phyloP scores from a whole-genome alignment of 768 basidiomycete species.

The Kondoa subrosea region DNA sequence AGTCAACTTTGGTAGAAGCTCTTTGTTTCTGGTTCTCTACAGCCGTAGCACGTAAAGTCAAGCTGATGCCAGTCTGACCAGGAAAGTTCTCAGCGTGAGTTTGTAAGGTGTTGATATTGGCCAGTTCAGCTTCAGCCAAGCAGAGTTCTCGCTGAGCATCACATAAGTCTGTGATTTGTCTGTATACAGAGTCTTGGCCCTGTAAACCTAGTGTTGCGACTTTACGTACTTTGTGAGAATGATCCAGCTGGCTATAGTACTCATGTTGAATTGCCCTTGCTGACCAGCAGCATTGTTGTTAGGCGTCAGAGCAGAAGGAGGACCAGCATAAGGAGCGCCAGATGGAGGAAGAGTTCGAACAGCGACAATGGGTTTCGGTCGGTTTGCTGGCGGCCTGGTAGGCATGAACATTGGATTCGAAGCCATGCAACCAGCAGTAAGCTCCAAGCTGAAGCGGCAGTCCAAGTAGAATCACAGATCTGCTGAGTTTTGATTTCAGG shows the following conservation, averaged over 20 bases:
- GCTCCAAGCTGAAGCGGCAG: no score
- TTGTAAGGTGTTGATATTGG: background rate
- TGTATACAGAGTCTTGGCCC: background rate
- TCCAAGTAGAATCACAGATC: no score
- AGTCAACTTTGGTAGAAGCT: background rate
- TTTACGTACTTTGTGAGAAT: background rate
- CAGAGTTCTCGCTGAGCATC: background rate
- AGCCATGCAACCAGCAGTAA: no score
- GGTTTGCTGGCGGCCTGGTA: no score
- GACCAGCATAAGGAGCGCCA: background rate
- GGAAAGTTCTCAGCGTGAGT: background rate
- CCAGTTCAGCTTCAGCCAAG: background rate
- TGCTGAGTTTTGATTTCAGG: no score
- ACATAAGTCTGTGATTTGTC: background rate
- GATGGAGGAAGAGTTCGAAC: no score
- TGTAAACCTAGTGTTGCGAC: background rate
- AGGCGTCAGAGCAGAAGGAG: background rate
- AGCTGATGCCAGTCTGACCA: background rate
- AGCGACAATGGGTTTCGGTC: no score
- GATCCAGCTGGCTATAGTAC: background rate
- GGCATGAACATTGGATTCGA: no score
- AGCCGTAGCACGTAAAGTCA: background rate
- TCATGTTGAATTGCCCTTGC: background rate
- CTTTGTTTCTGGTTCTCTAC: background rate
- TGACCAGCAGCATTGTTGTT: background rate